These are phyloP conservation scores for Malus sieversii DNA, from an alignment of 306 rosid species.

Conservation along the genomic window DNA sequence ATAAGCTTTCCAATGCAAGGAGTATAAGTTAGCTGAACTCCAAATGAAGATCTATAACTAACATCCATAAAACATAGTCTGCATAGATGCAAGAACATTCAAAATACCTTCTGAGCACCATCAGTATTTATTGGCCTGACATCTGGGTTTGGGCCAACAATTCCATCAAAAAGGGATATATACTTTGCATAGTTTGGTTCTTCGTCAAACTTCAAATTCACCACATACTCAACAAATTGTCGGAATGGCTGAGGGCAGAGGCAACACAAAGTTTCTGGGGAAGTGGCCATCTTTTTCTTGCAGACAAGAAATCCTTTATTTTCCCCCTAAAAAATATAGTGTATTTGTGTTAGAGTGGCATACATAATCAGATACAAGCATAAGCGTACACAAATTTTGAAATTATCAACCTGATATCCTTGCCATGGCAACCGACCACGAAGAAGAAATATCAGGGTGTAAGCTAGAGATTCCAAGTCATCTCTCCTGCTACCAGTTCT, in stretches of 20 bases:
- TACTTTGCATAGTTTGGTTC: constrained; percentile 85
- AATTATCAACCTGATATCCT: constrained; percentile 66
- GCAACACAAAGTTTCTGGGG: constrained; percentile 63
- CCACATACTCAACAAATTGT: constrained; percentile 68
- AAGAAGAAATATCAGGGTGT: constrained; percentile 77
- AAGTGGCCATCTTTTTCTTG: constrained; percentile 80
- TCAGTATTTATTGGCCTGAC: constrained; percentile 78
- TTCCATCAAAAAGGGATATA: constrained; percentile 73
- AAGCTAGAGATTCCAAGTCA: constrained; percentile 92
- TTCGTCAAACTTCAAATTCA: constrained; percentile 77
- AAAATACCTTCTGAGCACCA: constrained; percentile 69
- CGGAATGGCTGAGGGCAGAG: constrained; percentile 81
- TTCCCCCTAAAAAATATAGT: constrained; percentile 53
- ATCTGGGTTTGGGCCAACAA: constrained; percentile 80
- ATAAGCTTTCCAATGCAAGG: constrained; percentile 49
- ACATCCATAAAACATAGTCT: background rate
- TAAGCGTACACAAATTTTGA: background rate
- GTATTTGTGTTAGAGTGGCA: background rate
- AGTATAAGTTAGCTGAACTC: constrained; percentile 10
- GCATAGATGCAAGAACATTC: background rate
- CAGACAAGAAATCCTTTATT: constrained; percentile 82
- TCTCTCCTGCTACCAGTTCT: constrained; percentile 89
- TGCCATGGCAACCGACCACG: constrained; percentile 93
- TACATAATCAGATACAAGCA: background rate
- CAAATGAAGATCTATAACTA: background rate